Percentiles rank a stretch among this genome's conserved stretches.
Conservation (phyloP, 441 rosid genomes). For the Gossypium laxum region DNA sequence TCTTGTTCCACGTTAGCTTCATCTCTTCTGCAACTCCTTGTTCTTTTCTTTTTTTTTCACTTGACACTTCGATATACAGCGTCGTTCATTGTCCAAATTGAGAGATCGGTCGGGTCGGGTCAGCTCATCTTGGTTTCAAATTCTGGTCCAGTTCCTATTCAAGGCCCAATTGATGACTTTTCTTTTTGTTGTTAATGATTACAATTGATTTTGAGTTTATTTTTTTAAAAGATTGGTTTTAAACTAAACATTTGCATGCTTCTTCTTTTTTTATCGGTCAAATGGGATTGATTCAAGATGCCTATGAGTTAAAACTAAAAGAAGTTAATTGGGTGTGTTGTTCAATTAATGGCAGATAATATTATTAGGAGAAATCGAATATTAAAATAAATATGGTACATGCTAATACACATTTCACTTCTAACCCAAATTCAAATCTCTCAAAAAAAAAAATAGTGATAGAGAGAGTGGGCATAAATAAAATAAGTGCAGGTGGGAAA, state of each 20-base stretch:
- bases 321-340: too few relatives aligned
- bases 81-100: not conserved
- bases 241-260: not conserved
- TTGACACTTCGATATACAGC: not conserved
- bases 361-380: too few relatives aligned
- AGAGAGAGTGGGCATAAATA: too few relatives aligned
- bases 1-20: slow-evolving; percentile 64
- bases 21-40: slow-evolving; percentile 26
- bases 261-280: not conserved
- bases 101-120: not conserved
- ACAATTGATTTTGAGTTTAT: not conserved
- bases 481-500: too few relatives aligned
- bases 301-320: too few relatives aligned
- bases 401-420: too few relatives aligned
- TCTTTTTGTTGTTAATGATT: not conserved
- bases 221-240: too few relatives aligned
- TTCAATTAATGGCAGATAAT: too few relatives aligned
- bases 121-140: not conserved
- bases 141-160: not conserved
- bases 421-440: too few relatives aligned
- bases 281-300: too few relatives aligned
- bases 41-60: not conserved
- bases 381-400: too few relatives aligned
- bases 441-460: too few relatives aligned
- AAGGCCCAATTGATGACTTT: not conserved